Evolutionary conservation across 1,284 basidiomycete genomes (phyloP).

Genomic region (Schizophyllum amplum): DNA sequence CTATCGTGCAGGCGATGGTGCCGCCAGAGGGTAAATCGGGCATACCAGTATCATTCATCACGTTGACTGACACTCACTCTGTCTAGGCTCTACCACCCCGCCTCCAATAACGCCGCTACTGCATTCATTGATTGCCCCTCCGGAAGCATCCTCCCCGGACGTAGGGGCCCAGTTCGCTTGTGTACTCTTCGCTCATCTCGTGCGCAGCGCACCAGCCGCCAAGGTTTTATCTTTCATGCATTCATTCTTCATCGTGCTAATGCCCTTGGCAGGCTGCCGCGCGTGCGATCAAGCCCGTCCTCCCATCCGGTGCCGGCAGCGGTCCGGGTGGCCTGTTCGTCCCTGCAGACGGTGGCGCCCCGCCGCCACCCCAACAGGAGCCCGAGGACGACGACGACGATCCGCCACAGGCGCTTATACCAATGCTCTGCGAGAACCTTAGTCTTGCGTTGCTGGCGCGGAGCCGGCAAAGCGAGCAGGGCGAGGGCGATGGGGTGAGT

Average conservation of each 20-base stretch:
- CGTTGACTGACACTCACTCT: conserved; percentile 5
- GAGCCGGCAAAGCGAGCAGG: conserved; percentile 45
- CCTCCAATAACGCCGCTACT: conserved; percentile 57
- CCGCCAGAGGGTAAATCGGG: conserved; percentile 33
- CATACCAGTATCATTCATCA: too few species aligned
- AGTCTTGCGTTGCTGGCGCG: conserved; percentile 62
- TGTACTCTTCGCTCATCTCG: conserved; percentile 63
- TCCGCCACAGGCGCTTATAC: conserved; percentile 58
- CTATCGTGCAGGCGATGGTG: conserved; percentile 62
- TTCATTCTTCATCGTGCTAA: too few species aligned
- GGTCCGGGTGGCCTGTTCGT: conserved; percentile 55
- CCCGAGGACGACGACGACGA: conserved; percentile 48
- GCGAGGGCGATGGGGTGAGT: too few species aligned
- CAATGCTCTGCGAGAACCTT: conserved; percentile 65
- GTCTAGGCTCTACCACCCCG: conserved; percentile 27
- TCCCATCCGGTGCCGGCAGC: conserved; percentile 21
- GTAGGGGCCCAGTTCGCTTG: conserved; percentile 60
- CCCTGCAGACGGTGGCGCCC: conserved; percentile 52
- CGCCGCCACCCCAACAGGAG: conserved; percentile 22
- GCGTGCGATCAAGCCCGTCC: conserved; percentile 1
- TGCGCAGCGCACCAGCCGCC: conserved; percentile 60
- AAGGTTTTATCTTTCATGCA: conserved; percentile 65
- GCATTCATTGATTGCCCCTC: conserved; percentile 49
- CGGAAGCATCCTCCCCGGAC: conserved; percentile 35
- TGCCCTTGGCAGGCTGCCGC: too few species aligned